phyloP scores from a whole-genome alignment of 257 asterid species.

The Osmanthus fragrans region DNA sequence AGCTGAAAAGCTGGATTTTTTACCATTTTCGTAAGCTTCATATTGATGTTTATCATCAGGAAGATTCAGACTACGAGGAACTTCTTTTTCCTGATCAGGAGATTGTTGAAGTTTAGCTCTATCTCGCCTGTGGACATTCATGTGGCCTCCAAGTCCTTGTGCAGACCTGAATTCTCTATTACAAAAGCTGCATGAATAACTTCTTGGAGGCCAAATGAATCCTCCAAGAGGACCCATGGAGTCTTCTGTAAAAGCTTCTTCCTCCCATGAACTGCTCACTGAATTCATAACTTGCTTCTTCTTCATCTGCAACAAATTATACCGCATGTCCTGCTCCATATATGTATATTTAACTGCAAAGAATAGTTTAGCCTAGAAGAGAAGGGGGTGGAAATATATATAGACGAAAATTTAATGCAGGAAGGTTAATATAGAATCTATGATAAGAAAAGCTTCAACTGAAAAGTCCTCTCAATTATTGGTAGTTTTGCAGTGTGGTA shows the following conservation, averaged over 20 bases:
- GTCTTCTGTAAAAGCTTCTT: constrained; percentile 36
- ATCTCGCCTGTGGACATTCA: constrained; percentile 76
- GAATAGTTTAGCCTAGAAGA: neutral
- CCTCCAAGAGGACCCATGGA: constrained; percentile 38
- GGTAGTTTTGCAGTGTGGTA: constrained; percentile 41
- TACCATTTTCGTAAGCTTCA: constrained; percentile 1
- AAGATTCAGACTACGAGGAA: neutral
- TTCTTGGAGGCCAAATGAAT: constrained; percentile 64
- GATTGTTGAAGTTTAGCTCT: constrained; percentile 64
- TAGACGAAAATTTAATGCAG: constrained; percentile 25
- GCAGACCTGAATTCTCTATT: constrained; percentile 61
- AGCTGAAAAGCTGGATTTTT: constrained; percentile 13
- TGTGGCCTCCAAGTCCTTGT: constrained; percentile 79
- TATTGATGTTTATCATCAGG: neutral
- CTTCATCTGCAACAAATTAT: constrained; percentile 30
- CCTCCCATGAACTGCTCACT: constrained; percentile 26
- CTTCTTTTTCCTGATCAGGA: neutral
- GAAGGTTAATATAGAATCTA: constrained; percentile 31
- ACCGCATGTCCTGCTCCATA: constrained; percentile 16
- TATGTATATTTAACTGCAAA: neutral
- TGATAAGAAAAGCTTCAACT: constrained; percentile 24
- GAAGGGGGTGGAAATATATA: neutral
- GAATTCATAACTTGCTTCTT: constrained; percentile 29
- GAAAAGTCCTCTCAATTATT: constrained; percentile 25
- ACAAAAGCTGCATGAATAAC: constrained; percentile 64